Evolutionary conservation across 441 rosid genomes (phyloP).

Genomic region (Corymbia citriodora): DNA sequence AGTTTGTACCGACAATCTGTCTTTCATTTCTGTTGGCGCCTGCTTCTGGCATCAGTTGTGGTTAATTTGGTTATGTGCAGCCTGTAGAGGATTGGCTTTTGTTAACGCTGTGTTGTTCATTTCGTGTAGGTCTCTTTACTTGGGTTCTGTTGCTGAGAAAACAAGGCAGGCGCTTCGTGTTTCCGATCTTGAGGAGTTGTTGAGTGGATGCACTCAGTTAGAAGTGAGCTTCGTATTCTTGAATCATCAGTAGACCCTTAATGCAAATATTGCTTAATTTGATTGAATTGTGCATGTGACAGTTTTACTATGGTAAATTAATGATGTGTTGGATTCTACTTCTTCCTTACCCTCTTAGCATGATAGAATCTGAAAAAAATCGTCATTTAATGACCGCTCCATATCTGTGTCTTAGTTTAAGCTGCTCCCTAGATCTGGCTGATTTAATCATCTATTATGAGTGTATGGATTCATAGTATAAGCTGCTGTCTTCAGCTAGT

Average conservation of each 20-base stretch:
- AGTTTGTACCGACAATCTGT: constrained; percentile 22
- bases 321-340: not conserved
- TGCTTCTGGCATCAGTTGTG: constrained; percentile 4
- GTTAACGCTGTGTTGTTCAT: not conserved
- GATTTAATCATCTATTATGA: not conserved
- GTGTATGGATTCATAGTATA: not conserved
- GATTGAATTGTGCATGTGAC: not conserved
- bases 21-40: not conserved
- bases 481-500: not conserved
- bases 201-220: constrained; percentile 64
- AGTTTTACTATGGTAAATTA: not conserved
- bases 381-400: not conserved
- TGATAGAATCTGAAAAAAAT: not conserved
- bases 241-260: not conserved
- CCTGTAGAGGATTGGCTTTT: not conserved
- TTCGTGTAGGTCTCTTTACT: constrained; percentile 54
- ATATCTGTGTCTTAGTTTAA: not conserved
- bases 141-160: constrained; percentile 85
- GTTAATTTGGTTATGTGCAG: not conserved
- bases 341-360: not conserved
- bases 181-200: constrained; percentile 75
- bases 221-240: constrained; percentile 58
- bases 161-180: constrained; percentile 59
- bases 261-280: not conserved
- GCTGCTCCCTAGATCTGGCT: not conserved